Conservation (phyloP, 2,329 filamentous ascomycete species). For the Penicillium frequentans region DNA sequence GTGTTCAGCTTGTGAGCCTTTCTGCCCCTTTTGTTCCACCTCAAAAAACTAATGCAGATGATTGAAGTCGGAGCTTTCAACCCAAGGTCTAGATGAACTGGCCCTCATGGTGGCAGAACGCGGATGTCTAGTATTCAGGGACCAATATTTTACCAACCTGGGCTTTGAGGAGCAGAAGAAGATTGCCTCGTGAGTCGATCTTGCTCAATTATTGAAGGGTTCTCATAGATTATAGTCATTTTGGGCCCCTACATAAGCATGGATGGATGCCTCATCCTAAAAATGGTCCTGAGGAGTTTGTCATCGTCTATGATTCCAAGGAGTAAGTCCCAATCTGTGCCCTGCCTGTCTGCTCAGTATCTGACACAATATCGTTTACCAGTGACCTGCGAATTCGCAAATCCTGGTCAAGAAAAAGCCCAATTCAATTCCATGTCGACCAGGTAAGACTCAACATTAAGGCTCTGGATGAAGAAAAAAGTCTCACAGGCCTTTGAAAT, state of each 20-base stretch:
- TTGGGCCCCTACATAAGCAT: background rate
- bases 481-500: background rate
- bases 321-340: background rate
- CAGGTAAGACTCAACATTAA: background rate
- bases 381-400: constrained; percentile 1
- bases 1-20: background rate
- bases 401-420: background rate
- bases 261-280: background rate
- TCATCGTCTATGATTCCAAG: constrained; percentile 1
- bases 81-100: background rate
- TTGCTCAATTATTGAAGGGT: background rate
- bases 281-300: background rate
- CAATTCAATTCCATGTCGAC: constrained; percentile 1
- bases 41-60: background rate
- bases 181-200: background rate
- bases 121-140: background rate
- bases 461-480: background rate
- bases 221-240: background rate
- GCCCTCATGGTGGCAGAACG: background rate
- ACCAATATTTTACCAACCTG: background rate
- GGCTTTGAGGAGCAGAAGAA: background rate
- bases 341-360: background rate
- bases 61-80: background rate
- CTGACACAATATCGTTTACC: background rate
- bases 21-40: no score